phyloP scores from a whole-genome alignment of 2,329 filamentous ascomycete species.

The Colletotrichum cuscutae region DNA sequence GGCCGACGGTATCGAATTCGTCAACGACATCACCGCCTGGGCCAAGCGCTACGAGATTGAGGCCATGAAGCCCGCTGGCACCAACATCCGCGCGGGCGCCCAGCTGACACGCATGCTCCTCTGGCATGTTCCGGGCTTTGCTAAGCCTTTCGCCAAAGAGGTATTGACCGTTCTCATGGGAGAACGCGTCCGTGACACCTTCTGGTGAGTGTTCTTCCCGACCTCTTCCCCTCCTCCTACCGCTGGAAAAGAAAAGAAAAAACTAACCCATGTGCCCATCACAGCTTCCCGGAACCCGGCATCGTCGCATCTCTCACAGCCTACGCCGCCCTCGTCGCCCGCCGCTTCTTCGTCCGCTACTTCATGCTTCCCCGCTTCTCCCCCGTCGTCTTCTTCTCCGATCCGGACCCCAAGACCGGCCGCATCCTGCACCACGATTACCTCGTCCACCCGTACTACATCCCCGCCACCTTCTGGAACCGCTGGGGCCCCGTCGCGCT shows the following conservation, averaged over 20 bases:
- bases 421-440: slow-evolving; percentile 62
- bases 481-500: slow-evolving; percentile 70
- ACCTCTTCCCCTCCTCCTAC: no score
- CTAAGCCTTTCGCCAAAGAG: slow-evolving; percentile 59
- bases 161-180: slow-evolving; percentile 71
- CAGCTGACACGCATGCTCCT: slow-evolving; percentile 71
- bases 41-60: slow-evolving; percentile 66
- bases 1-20: slow-evolving; percentile 63
- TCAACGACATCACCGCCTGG: slow-evolving; percentile 59
- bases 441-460: slow-evolving; percentile 74
- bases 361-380: slow-evolving; percentile 67
- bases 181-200: slow-evolving; percentile 70
- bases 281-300: slow-evolving; percentile 57
- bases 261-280: slow-evolving; percentile 2
- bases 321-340: slow-evolving; percentile 58
- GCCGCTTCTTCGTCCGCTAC: slow-evolving; percentile 67
- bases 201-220: slow-evolving; percentile 61
- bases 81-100: slow-evolving; percentile 63
- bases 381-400: slow-evolving; percentile 50
- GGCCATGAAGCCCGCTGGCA: slow-evolving; percentile 64
- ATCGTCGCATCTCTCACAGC: slow-evolving; percentile 44
- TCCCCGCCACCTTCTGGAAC: slow-evolving; percentile 67
- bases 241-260: no score
- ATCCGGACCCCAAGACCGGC: slow-evolving; percentile 63
- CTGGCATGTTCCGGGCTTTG: slow-evolving; percentile 59